A percentile compares a stretch with the other conserved stretches of the same genome.
Conservation (phyloP, 75 land plant species). For the Cryptomeria japonica region DNA sequence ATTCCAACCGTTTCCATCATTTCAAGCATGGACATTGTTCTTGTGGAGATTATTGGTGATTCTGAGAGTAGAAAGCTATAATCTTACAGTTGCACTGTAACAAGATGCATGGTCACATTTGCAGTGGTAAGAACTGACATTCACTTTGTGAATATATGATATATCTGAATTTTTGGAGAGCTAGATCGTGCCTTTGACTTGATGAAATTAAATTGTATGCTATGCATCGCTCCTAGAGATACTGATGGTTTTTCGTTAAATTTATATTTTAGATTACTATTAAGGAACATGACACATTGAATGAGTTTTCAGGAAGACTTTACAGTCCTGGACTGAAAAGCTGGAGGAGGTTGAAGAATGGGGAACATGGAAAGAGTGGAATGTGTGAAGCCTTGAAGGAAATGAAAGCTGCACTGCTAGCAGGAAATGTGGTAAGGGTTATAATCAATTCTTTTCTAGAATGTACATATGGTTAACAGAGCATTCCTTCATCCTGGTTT, state of each 20-base stretch:
- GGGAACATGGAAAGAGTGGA: background rate
- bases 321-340: background rate
- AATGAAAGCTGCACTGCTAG: background rate
- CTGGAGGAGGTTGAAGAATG: background rate
- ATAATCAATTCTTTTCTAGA: background rate
- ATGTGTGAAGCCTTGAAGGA: background rate
- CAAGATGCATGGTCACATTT: background rate
- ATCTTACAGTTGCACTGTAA: background rate
- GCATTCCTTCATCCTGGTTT: background rate
- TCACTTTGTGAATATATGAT: too few species aligned
- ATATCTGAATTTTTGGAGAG: background rate
- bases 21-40: conserved; percentile 1
- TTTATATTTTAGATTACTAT: background rate
- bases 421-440: background rate
- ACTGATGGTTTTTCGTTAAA: background rate
- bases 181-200: background rate
- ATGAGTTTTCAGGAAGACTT: too few species aligned
- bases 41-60: conserved; percentile 17
- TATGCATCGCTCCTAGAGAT: background rate
- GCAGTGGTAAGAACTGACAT: background rate
- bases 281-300: background rate
- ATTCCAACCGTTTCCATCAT: conserved; percentile 10
- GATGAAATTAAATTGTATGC: background rate
- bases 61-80: background rate
- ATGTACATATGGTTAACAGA: background rate